phyloP scores from a whole-genome alignment of 768 basidiomycete genomes.

The Saitozyma podzolica region DNA sequence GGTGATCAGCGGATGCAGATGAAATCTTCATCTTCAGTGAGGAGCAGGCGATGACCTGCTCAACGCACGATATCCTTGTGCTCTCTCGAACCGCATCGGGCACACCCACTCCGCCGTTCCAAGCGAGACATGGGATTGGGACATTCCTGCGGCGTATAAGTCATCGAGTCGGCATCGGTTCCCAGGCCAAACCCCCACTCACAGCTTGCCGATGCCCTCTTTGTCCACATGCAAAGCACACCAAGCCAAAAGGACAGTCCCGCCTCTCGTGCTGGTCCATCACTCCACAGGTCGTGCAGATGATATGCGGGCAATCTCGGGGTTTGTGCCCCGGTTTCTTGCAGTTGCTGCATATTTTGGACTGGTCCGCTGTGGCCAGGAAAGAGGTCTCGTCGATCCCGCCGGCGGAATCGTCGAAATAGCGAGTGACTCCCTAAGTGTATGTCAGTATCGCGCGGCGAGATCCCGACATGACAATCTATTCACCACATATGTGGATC shows the following conservation, averaged over 20 bases:
- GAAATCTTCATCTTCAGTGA: background rate
- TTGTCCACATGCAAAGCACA: slow-evolving; percentile 42
- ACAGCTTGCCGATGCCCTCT: slow-evolving; percentile 33
- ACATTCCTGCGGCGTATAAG: slow-evolving; percentile 21
- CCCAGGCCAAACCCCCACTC: background rate
- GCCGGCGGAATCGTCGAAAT: slow-evolving; percentile 27
- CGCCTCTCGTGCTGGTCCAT: slow-evolving; percentile 40
- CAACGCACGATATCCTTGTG: slow-evolving; percentile 36
- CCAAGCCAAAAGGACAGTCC: slow-evolving; percentile 41
- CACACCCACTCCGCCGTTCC: slow-evolving; percentile 24
- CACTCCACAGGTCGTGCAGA: slow-evolving; percentile 40
- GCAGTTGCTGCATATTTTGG: slow-evolving; percentile 36
- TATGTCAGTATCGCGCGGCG: background rate
- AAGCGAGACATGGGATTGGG: slow-evolving; percentile 21
- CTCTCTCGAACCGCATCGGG: slow-evolving; percentile 38
- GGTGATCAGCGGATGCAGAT: too few species aligned
- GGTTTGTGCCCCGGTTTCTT: slow-evolving; percentile 40
- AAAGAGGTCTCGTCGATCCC: slow-evolving; percentile 33
- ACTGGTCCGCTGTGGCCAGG: slow-evolving; percentile 39
- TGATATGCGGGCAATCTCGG: slow-evolving; percentile 34
- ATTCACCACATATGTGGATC: too few species aligned
- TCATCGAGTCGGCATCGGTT: too few species aligned
- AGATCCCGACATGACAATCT: too few species aligned
- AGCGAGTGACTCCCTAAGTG: slow-evolving; percentile 32
- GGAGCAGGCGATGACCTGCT: background rate